Conservation (phyloP, 805 yeast genomes). For the Spathaspora hagerdaliae region DNA sequence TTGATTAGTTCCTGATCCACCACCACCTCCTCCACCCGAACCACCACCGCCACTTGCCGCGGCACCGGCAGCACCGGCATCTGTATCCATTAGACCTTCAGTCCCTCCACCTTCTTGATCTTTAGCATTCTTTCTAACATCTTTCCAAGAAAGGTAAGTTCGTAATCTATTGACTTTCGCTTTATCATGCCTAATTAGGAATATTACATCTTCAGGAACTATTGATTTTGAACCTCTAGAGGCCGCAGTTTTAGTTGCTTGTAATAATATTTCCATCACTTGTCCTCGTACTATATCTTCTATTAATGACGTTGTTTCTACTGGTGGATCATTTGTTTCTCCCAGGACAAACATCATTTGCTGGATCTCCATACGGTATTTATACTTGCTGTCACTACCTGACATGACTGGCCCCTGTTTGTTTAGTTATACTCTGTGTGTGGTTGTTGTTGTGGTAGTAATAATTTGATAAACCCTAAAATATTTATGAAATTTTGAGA, state of each 20-base stretch:
- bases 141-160: slow-evolving; percentile 95
- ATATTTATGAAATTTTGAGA: neutral
- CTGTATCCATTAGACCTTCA: slow-evolving; percentile 48
- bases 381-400: slow-evolving; percentile 44
- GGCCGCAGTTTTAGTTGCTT: slow-evolving; percentile 74
- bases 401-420: slow-evolving; percentile 1
- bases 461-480: neutral
- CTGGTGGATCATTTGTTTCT: slow-evolving; percentile 90
- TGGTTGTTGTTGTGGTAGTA: neutral
- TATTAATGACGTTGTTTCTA: slow-evolving; percentile 84
- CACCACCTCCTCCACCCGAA: slow-evolving; percentile 35
- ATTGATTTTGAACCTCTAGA: slow-evolving; percentile 79
- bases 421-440: too few species aligned
- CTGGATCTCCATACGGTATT: slow-evolving; percentile 89
- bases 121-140: slow-evolving; percentile 76
- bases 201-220: slow-evolving; percentile 89
- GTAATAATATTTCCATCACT: slow-evolving; percentile 79
- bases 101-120: slow-evolving; percentile 51
- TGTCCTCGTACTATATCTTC: slow-evolving; percentile 96
- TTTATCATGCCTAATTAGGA: slow-evolving; percentile 84
- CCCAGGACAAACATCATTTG: slow-evolving; percentile 98
- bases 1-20: slow-evolving; percentile 19
- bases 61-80: slow-evolving; percentile 27
- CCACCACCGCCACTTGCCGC: slow-evolving; percentile 22
- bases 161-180: slow-evolving; percentile 90